A percentile compares a stretch with the other conserved stretches of the same genome.
phyloP scores from a whole-genome alignment of 2,329 filamentous ascomycete species.

The Trichoderma citrinoviride region DNA sequence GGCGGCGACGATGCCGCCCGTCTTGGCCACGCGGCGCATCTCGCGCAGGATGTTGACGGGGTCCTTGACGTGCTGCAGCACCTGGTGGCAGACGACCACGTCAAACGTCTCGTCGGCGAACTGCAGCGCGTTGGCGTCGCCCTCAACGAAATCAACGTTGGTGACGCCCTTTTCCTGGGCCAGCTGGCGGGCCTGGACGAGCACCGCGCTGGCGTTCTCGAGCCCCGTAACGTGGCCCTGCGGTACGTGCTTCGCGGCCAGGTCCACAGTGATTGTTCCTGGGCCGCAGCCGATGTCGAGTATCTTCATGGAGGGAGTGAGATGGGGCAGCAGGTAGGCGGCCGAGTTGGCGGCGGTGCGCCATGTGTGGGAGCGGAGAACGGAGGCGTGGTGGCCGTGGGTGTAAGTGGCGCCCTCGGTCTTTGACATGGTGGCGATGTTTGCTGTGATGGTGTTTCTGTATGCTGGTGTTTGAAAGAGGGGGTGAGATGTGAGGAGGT shows the following conservation, averaged over 20 bases:
- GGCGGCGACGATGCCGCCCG: constrained; percentile 40
- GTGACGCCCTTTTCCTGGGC: constrained; percentile 32
- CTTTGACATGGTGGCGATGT: constrained; percentile 3
- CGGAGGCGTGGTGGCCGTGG: constrained; percentile 41
- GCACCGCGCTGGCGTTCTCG: constrained; percentile 36
- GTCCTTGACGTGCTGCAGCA: constrained; percentile 41
- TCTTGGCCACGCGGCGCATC: constrained; percentile 41
- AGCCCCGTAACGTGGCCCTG: constrained; percentile 40
- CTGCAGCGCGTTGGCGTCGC: constrained; percentile 32
- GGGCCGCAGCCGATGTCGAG: constrained; percentile 51
- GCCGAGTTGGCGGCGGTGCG: constrained; percentile 45
- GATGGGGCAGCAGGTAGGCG: constrained; percentile 41
- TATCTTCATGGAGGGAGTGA: constrained; percentile 39
- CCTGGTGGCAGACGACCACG: constrained; percentile 40
- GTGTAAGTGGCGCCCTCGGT: constrained; percentile 32
- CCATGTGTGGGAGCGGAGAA: constrained; percentile 38
- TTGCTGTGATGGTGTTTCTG: background rate
- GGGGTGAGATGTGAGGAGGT: too few relatives aligned
- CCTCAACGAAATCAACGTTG: constrained; percentile 35
- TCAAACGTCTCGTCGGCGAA: constrained; percentile 41
- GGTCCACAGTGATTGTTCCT: constrained; percentile 45
- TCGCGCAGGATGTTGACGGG: constrained; percentile 37
- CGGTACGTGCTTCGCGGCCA: constrained; percentile 35
- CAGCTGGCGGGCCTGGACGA: constrained; percentile 33
- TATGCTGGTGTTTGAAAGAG: too few relatives aligned